A percentile compares a stretch with the other conserved stretches of the same genome.
Conservation (phyloP, 805 yeast genomes). For the Spencermartinsiella europaea region DNA sequence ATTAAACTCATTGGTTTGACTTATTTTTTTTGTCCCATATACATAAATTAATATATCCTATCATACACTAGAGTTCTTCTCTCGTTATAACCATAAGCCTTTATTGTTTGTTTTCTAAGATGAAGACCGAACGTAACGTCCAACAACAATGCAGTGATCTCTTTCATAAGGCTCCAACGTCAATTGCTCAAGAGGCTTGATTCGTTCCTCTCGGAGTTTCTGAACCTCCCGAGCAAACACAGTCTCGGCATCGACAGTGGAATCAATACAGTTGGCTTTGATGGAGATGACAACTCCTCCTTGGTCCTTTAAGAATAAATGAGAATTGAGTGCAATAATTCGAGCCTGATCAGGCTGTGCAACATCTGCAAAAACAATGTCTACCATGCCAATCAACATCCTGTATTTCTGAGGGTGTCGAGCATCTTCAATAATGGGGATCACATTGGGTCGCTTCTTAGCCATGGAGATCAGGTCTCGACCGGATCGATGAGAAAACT, state of each 20-base stretch:
- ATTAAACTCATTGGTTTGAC: too few species aligned
- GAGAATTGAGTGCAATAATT: conserved; percentile 97
- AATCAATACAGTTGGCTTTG: conserved; percentile 99
- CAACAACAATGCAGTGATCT: conserved; percentile 99
- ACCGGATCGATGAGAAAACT: conserved; percentile 99
- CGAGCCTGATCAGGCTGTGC: conserved; percentile 99
- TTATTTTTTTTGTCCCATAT: too few species aligned
- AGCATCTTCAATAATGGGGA: conserved; percentile 98
- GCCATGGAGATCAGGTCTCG: conserved; percentile 99
- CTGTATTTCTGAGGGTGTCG: conserved; percentile 99
- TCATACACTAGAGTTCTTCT: not conserved
- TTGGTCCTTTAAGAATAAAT: conserved; percentile 94
- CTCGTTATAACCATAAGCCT: not conserved
- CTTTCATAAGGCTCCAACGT: conserved; percentile 99
- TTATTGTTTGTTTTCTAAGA: conserved; percentile 1
- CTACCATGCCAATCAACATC: conserved; percentile 99
- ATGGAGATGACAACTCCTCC: conserved; percentile 99
- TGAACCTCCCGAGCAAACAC: conserved; percentile 99
- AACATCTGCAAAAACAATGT: conserved; percentile 97
- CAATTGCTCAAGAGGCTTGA: conserved; percentile 97
- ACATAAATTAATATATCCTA: not conserved
- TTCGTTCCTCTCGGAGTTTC: conserved; percentile 97
- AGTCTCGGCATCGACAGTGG: conserved; percentile 98
- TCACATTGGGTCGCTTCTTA: conserved; percentile 98
- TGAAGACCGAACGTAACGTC: conserved; percentile 83